These are phyloP conservation scores for Priceomyces castillae DNA, from an alignment of 805 yeast genomes.

Conservation along the genomic window DNA sequence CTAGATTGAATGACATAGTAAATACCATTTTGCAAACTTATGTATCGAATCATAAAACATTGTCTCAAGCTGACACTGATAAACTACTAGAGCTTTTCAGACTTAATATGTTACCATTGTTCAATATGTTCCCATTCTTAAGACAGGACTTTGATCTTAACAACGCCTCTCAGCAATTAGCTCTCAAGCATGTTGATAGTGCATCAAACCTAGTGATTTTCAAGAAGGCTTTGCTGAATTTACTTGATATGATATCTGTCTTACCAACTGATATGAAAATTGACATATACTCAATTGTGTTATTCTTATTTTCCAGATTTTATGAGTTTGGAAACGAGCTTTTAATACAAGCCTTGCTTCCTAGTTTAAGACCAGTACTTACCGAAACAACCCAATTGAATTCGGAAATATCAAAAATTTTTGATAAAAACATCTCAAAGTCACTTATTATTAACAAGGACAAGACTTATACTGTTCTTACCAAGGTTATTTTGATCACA, in stretches of 20 bases:
- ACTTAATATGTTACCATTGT: slow-evolving; percentile 61
- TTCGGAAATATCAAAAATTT: slow-evolving; percentile 23
- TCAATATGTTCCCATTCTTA: slow-evolving; percentile 58
- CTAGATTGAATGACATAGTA: slow-evolving; percentile 43
- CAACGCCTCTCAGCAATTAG: slow-evolving; percentile 22
- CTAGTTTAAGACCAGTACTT: slow-evolving; percentile 35
- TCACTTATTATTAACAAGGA: slow-evolving; percentile 15
- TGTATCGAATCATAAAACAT: slow-evolving; percentile 38
- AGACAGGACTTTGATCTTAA: slow-evolving; percentile 42
- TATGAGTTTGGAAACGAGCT: slow-evolving; percentile 43
- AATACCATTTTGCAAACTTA: slow-evolving; percentile 28
- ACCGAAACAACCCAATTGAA: slow-evolving; percentile 19
- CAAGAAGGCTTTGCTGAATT: slow-evolving; percentile 47
- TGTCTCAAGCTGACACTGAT: slow-evolving; percentile 53
- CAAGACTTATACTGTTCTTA: slow-evolving; percentile 28
- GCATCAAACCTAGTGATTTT: slow-evolving; percentile 42
- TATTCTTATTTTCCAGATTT: slow-evolving; percentile 59
- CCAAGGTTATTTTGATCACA: slow-evolving; percentile 34
- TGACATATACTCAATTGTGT: slow-evolving; percentile 70
- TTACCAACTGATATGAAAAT: slow-evolving; percentile 67
- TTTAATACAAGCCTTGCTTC: slow-evolving; percentile 48
- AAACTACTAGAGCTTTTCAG: slow-evolving; percentile 80
- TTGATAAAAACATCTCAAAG: slow-evolving; percentile 22
- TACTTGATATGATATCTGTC: slow-evolving; percentile 59
- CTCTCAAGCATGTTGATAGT: slow-evolving; percentile 28